Evolutionary conservation across 345 rosid species (phyloP), one percentile per base, ranked within the genome.

Genomic region (Ceriops decandra): DNA sequence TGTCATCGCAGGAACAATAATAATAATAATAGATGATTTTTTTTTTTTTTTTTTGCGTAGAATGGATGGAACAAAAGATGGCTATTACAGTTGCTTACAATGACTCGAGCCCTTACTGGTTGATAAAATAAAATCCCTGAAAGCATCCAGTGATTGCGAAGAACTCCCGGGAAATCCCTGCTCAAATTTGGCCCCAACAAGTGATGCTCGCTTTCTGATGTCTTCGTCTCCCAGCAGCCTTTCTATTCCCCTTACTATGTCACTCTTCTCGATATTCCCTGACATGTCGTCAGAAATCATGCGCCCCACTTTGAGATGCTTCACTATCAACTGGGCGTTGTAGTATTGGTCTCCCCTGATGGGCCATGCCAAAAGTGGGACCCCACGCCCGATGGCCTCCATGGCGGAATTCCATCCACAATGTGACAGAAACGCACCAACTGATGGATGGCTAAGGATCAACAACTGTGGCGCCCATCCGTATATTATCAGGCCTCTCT

Each of bases 391-490:
- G 1, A 82, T 73, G 1, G 87, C 88, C 64, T 87, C 91, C 74
- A 77, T 62, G 0, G 87, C 80, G 0, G 88, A 84, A 67, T 87
- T 87, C 88, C 87, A 83, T 7, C 88, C 82, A 28, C 88, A 85
- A 42, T 83, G 91, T 0, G 88, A 83, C 57, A 87, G 1, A 71
- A 86, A 84, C 3, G 80, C 88, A 4, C 72, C 85, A 0, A 77
- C 73, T 0, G 88, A 87, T 0, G 63, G 72, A 52, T 82, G 88
- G 69, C 80, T 80, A 46, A 85, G 77, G 61, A 85, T 82, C 74
- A 85, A 17, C 76, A 81, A 57, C 64, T 80, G 88, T 0, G 88
- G 88, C 11, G 88, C 82, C 88, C 88, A 82, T 20, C 83, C 84
- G 17, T 65, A 67, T 17, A 85, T 75, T 31, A 85, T 67, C 78